Evolutionary conservation across 2,329 filamentous ascomycete genomes (phyloP).

Genomic region (Fusarium pseudoanthophilum): DNA sequence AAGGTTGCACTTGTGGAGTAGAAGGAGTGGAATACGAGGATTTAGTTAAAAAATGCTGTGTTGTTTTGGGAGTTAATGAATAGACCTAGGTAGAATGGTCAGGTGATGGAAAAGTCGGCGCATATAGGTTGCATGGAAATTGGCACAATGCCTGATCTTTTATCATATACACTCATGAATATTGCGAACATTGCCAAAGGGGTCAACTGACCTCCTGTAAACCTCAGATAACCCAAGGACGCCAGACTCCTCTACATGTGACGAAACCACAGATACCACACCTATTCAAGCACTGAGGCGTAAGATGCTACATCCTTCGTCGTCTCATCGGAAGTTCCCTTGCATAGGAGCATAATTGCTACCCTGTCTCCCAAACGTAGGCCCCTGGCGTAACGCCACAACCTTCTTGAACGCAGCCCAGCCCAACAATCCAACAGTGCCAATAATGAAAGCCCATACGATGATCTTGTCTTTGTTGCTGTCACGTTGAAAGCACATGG

Average conservation of each 20-base stretch:
- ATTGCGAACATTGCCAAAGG: not conserved
- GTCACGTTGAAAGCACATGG: constrained; percentile 74
- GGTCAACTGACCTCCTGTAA: constrained; percentile 10
- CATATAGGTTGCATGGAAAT: constrained; percentile 44
- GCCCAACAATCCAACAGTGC: constrained; percentile 66
- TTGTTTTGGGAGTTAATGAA: constrained; percentile 40
- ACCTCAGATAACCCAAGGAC: constrained; percentile 20
- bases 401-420: constrained; percentile 67
- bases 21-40: not conserved
- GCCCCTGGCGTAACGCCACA: constrained; percentile 53
- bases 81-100: constrained; percentile 32
- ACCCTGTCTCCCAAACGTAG: constrained; percentile 44
- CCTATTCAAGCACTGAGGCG: not conserved
- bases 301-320: not conserved
- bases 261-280: not conserved
- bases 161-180: constrained; percentile 16
- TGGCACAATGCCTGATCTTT: constrained; percentile 37
- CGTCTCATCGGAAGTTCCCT: constrained; percentile 35
- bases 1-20: constrained; percentile 41
- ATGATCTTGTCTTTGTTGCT: constrained; percentile 74
- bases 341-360: constrained; percentile 47
- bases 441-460: constrained; percentile 71
- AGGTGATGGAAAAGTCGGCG: constrained; percentile 40
- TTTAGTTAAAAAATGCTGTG: constrained; percentile 17
- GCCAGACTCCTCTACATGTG: constrained; percentile 18